phyloP scores from a whole-genome alignment of 345 rosid genomes.

The Syzygium aromaticum region DNA sequence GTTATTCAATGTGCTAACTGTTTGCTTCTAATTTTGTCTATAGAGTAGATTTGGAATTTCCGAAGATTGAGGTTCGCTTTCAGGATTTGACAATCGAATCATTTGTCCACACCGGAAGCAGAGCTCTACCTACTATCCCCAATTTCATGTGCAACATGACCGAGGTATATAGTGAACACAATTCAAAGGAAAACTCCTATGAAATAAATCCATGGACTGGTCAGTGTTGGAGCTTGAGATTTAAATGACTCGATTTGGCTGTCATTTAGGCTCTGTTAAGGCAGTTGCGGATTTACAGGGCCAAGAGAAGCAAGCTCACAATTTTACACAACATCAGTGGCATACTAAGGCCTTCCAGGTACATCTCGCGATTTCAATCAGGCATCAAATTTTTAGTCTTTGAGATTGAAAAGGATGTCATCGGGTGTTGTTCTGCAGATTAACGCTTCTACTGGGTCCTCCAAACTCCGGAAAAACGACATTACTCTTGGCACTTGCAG shows the following conservation, averaged over 20 bases:
- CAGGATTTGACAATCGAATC: constrained; percentile 72
- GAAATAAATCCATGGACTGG: background rate
- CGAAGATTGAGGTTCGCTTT: constrained; percentile 85
- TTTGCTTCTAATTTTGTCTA: background rate
- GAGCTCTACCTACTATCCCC: constrained; percentile 94
- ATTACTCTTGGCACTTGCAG: constrained; percentile 83
- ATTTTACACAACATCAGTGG: constrained; percentile 72
- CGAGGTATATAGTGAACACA: constrained; percentile 39
- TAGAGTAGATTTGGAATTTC: constrained; percentile 88
- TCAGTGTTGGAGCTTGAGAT: background rate
- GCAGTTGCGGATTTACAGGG: constrained; percentile 39
- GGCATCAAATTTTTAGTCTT: background rate
- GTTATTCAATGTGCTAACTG: background rate
- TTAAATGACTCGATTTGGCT: background rate
- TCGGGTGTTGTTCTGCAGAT: constrained; percentile 20
- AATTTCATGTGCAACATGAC: constrained; percentile 85
- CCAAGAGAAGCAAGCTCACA: constrained; percentile 66
- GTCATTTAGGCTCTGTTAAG: constrained; percentile 57
- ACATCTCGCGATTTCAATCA: background rate
- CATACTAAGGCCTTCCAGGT: constrained; percentile 93
- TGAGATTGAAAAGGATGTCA: background rate
- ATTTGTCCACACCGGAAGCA: constrained; percentile 84
- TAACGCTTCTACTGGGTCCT: constrained; percentile 92
- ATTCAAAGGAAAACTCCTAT: background rate
- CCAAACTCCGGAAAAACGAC: constrained; percentile 99